These are phyloP conservation scores for Murraya koenigii DNA, from an alignment of 345 rosid species.

Conservation along the genomic window DNA sequence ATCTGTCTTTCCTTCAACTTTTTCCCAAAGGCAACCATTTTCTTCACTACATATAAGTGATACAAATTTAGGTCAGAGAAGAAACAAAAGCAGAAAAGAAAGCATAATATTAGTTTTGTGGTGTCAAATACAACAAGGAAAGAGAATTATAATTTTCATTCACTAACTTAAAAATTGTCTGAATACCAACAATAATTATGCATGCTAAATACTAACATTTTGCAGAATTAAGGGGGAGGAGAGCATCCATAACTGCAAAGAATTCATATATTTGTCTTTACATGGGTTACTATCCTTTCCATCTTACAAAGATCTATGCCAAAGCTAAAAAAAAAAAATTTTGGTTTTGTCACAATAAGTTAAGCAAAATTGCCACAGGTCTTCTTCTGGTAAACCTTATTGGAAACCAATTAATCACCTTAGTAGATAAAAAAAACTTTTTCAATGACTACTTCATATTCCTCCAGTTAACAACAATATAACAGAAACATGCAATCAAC, in stretches of 20 bases:
- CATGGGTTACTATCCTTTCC: not conserved
- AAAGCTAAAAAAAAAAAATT: not conserved
- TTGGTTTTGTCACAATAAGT: not conserved
- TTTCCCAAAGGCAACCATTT: constrained; percentile 95
- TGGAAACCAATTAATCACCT: not conserved
- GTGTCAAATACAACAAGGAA: not conserved
- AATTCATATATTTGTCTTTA: not conserved
- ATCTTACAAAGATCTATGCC: not conserved
- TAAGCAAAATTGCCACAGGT: not conserved
- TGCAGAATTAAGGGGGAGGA: not conserved
- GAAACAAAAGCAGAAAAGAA: not conserved
- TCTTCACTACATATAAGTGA: constrained; percentile 25
- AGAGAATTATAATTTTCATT: not conserved
- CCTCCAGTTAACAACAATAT: not conserved
- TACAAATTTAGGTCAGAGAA: not conserved
- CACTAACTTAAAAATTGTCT: not conserved
- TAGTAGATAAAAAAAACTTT: no score
- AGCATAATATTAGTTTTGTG: not conserved
- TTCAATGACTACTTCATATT: not conserved
- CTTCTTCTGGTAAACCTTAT: not conserved
- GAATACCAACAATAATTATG: not conserved
- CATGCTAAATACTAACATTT: not conserved
- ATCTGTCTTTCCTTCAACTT: constrained; percentile 79
- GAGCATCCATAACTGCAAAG: not conserved
- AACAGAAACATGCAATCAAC: not conserved